Conservation (phyloP, 129 eudicot species). For the Helianthus annuus region DNA sequence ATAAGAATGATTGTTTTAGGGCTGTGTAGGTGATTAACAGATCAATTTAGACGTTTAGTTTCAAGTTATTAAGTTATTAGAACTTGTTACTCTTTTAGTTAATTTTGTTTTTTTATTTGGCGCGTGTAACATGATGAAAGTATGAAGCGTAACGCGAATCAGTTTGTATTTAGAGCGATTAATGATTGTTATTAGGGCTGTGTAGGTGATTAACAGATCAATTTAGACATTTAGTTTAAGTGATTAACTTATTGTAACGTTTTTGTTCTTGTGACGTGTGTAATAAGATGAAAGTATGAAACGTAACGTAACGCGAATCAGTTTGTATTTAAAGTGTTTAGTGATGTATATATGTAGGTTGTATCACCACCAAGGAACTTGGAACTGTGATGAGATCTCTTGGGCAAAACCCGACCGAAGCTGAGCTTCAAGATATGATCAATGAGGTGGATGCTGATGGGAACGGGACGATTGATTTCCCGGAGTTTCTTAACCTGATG, state of each 20-base stretch:
- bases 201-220: not conserved
- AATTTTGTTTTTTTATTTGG: not conserved
- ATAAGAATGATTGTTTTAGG: not conserved
- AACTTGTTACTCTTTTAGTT: not conserved
- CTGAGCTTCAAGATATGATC: constrained; percentile 81
- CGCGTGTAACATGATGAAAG: no score
- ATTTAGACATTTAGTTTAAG: not conserved
- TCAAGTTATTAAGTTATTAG: not conserved
- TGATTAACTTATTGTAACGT: not conserved
- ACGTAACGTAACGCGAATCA: no score
- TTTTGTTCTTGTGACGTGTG: not conserved
- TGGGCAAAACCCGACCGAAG: constrained; percentile 80
- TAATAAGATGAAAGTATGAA: no score
- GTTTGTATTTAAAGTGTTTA: no score
- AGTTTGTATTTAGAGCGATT: no score
- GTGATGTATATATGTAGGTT: constrained; percentile 34
- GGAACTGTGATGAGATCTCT: constrained; percentile 85
- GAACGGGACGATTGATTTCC: constrained; percentile 78
- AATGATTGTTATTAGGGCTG: constrained; percentile 4
- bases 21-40: not conserved
- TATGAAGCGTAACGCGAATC: no score
- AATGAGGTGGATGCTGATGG: constrained; percentile 88
- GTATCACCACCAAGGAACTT: constrained; percentile 82
- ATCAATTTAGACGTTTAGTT: not conserved
- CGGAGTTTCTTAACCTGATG: constrained; percentile 79